Conservation (phyloP, 148 eudicot species). For the Nepenthes mirabilis region DNA sequence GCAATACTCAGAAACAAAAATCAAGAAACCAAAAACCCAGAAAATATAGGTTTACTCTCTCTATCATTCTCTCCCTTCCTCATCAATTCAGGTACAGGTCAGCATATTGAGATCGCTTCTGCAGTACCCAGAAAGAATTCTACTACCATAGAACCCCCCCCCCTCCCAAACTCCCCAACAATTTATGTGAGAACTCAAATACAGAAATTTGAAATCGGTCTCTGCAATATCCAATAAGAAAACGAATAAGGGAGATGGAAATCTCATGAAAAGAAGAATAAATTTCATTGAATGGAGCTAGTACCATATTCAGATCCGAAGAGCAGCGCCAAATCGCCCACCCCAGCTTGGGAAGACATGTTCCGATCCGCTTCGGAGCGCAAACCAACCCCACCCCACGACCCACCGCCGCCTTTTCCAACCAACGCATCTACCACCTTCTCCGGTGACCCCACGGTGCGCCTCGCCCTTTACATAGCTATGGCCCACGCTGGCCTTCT, state of each 20-base stretch:
- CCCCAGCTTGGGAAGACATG: slow-evolving; percentile 66
- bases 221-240: neutral
- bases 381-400: slow-evolving; percentile 18
- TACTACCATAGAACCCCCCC: too few relatives aligned
- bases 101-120: too few relatives aligned
- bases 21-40: neutral
- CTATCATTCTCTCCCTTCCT: neutral
- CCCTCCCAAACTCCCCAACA: neutral
- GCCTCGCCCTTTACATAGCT: slow-evolving; percentile 70
- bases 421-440: slow-evolving; percentile 14
- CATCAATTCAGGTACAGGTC: too few relatives aligned
- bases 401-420: slow-evolving; percentile 17
- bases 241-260: neutral
- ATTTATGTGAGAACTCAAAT: neutral
- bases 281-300: slow-evolving; percentile 30
- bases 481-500: slow-evolving; percentile 86
- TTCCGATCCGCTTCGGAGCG: slow-evolving; percentile 62
- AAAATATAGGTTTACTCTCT: neutral
- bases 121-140: neutral
- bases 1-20: neutral
- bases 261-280: neutral
- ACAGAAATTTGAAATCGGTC: neutral
- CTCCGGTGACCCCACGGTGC: slow-evolving; percentile 58
- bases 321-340: slow-evolving; percentile 12
- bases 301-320: slow-evolving; percentile 53